Base-by-base conservation (phyloP, 2,329 filamentous ascomycete species). In the Venturia aucupariae region DNA sequence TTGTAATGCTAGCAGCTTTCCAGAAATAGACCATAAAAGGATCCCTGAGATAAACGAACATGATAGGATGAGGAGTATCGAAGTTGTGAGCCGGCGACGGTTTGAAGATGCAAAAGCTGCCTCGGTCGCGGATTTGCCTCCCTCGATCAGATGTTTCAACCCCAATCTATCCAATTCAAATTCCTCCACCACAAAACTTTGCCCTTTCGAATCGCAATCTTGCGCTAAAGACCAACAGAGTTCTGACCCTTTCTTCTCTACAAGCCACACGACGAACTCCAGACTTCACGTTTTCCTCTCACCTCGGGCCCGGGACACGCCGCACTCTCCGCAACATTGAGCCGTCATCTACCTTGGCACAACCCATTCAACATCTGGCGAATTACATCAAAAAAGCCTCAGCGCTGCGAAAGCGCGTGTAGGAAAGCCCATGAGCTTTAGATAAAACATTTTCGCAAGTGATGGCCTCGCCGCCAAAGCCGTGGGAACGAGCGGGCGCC, bases 401-500 rank as follows among this genome's bases (percentile, higher is more conserved):
- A 32, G 27, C 38, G 48, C 60, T 32, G 19, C 24, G 35, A 42
- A 38, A 41, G 59, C 35, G 59, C 30, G 30, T 55, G 15, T 19
- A 19, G 51, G 39, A 41, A 17, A 65, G 59, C 66, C 60, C 63
- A 68, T 68, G 67, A 66, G 41, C 61, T 61, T 41, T 67, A 67
- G 68, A 69, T 71, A 70, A 73, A 66, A 66, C 65, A 66, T 67
- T 51, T 63, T 59, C 66, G 32, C n/a, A 41, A 64, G 64, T 70
- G 68, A 85, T 86, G 82, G 82, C 83, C 71, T 79, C 93, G 76
- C 94, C 94, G 73, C 94, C 94, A 64, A 99, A 99, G 79, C 94
- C 94, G 59, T 99, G 94, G 94, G 94, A 99, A 79, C 85, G 88
- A 76, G 84, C 87, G 69, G 89, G 88, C 77, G 84, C 85, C 67